Evolutionary conservation across 495 filamentous ascomycete genomes (phyloP).

Genomic region (Hypoxylon fuscum): DNA sequence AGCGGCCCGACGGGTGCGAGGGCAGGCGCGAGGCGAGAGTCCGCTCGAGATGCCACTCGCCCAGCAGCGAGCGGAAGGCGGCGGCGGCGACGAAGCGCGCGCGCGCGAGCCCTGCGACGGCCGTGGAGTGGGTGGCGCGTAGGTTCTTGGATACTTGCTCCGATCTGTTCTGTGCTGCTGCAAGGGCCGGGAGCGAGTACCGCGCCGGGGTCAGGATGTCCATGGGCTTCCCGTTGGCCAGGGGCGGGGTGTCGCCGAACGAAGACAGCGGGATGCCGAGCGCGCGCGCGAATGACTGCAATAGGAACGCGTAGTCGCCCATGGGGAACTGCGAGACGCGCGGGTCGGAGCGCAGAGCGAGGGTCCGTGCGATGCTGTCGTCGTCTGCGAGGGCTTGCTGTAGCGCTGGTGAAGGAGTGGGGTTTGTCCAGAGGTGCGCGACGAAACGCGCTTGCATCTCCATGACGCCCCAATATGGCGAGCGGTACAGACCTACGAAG

Average conservation of each 20-base stretch:
- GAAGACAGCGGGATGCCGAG: constrained; percentile 55
- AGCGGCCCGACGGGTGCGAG: constrained; percentile 66
- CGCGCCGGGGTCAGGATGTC: constrained; percentile 57
- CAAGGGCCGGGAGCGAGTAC: constrained; percentile 48
- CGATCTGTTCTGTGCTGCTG: constrained; percentile 12
- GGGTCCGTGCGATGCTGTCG: constrained; percentile 52
- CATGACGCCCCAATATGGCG: constrained; percentile 87
- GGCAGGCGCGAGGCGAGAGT: constrained; percentile 55
- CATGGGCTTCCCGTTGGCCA: constrained; percentile 51
- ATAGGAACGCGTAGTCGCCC: constrained; percentile 80
- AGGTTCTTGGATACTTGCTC: constrained; percentile 43
- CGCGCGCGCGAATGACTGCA: constrained; percentile 72
- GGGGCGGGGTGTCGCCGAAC: constrained; percentile 35
- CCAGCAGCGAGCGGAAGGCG: constrained; percentile 77
- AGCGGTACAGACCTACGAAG: constrained; percentile 87
- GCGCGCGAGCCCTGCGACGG: constrained; percentile 45
- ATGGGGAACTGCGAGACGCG: constrained; percentile 76
- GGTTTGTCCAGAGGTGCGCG: constrained; percentile 52
- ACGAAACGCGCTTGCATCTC: constrained; percentile 85
- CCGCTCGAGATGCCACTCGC: constrained; percentile 70
- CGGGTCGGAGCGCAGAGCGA: constrained; percentile 53
- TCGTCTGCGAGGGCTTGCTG: constrained; percentile 48
- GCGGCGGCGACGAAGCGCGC: constrained; percentile 65
- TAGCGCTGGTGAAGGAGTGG: constrained; percentile 38
- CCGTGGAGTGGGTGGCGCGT: constrained; percentile 44